Evolutionary conservation across 192 early-diverging fungal genomes (phyloP).

Genomic region (Entomortierella beljakovae): DNA sequence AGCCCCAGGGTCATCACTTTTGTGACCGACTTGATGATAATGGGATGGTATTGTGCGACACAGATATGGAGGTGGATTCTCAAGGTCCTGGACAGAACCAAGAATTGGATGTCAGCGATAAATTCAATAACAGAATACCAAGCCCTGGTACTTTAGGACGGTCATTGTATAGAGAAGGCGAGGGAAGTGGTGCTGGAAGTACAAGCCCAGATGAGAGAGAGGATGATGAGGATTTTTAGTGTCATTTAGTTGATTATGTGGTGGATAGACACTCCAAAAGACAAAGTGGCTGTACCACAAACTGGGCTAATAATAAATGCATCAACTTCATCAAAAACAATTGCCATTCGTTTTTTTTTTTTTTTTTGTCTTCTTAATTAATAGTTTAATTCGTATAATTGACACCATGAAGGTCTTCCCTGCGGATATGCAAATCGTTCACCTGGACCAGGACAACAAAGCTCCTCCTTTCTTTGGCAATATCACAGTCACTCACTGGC

Average conservation of each 20-base stretch:
- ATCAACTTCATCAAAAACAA: background rate
- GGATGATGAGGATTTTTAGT: conserved; percentile 10
- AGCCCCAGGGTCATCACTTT: conserved; percentile 2
- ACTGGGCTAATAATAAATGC: background rate
- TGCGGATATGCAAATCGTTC: conserved; percentile 12
- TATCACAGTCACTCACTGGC: conserved; percentile 5
- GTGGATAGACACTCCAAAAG: too few relatives aligned
- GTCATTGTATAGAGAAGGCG: conserved; percentile 20
- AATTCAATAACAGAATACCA: background rate
- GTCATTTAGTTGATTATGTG: background rate
- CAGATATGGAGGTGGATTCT: conserved; percentile 22
- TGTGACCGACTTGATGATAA: conserved; percentile 1
- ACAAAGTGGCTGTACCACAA: background rate
- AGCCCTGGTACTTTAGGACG: conserved; percentile 25
- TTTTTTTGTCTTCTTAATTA: conserved; percentile 1
- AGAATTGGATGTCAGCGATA: background rate
- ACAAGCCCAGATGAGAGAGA: conserved; percentile 23
- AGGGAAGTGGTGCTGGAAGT: conserved; percentile 33
- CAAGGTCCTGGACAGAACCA: background rate
- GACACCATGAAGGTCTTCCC: background rate
- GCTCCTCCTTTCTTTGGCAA: background rate
- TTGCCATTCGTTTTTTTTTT: background rate
- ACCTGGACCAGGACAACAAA: background rate
- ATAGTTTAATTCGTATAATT: background rate
- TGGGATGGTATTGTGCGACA: background rate